Evolutionary conservation across 495 filamentous ascomycete species (phyloP), one percentile per base, ranked within the genome.

Genomic region (Rostrohypoxylon terebratum): DNA sequence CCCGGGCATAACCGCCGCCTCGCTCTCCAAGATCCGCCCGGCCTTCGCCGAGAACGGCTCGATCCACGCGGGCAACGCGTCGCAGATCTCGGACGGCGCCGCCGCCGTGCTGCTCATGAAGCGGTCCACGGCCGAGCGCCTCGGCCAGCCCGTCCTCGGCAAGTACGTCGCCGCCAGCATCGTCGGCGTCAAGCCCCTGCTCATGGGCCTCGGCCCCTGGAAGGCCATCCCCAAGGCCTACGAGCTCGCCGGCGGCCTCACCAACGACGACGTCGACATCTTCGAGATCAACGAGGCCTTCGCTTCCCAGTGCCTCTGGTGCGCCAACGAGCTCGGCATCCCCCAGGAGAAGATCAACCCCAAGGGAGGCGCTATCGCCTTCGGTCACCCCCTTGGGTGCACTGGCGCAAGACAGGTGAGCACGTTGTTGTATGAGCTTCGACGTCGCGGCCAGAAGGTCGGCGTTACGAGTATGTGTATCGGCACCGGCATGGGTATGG

Each of bases 231-330:
- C 96, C 65, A 90, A 94, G 76, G 93, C 93, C 6, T 90, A 97
- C 68, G 85, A 90, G 80, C 94, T 96, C 78, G 92, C 94, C 3
- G 76, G 76, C 58, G 92, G 94, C 45, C 87, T 99, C 68, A 87
- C 85, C 70, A 94, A 92, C 82, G 91, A 95, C 51, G 96, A 98
- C 69, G 93, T 99, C 38, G 96, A 98, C 80, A 92, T 98, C 78
- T 99, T 87, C 78, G 96, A 99, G 89, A 98, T 99, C 87, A 99
- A 99, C 86, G 96, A 99, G 88, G 96, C 96, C 7, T 99, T 99
- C 79, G 96, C 96, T 14, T 91, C 87, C 60, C 96, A 99, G 86
- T 97, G 94, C 76, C 83, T 99, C 55, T 98, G 91, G 91, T 99
- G 96, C 83, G 86, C 90, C 51, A 90, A 94, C 76, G 92, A 97